These are phyloP conservation scores for Emydomyces testavorans DNA, from an alignment of 2,329 filamentous ascomycete genomes.

Conservation along the genomic window DNA sequence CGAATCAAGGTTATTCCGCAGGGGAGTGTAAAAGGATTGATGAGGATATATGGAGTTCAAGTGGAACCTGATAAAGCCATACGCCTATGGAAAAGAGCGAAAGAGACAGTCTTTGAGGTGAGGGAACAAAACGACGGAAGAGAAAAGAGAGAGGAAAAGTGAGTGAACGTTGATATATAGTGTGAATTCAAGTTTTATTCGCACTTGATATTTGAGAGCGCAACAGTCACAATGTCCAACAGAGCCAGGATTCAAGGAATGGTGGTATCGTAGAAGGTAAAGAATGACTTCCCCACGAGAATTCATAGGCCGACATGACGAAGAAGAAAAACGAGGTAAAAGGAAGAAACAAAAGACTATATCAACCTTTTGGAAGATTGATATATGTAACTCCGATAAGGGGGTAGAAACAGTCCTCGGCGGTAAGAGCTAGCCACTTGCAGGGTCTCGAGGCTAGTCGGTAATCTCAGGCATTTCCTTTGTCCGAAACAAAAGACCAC, in stretches of 20 bases:
- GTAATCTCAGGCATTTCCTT: constrained; percentile 1
- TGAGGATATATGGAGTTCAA: not conserved
- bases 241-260: not conserved
- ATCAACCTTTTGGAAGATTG: not conserved
- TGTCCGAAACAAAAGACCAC: constrained; percentile 5
- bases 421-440: not conserved
- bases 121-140: too few species aligned
- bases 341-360: constrained; percentile 7
- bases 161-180: not conserved
- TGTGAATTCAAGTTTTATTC: not conserved
- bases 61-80: not conserved
- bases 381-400: constrained; percentile 1
- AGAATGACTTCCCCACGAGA: constrained; percentile 6
- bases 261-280: not conserved
- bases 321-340: not conserved
- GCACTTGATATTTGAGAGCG: not conserved
- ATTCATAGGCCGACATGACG: not conserved
- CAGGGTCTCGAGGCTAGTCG: not conserved
- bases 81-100: not conserved
- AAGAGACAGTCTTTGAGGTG: too few species aligned
- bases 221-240: too few species aligned
- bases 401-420: constrained; percentile 7
- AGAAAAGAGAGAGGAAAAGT: not conserved
- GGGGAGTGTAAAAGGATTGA: not conserved
- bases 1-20: not conserved